These are phyloP conservation scores for Leccinum obscurum DNA, from an alignment of 768 basidiomycete species.

Conservation along the genomic window DNA sequence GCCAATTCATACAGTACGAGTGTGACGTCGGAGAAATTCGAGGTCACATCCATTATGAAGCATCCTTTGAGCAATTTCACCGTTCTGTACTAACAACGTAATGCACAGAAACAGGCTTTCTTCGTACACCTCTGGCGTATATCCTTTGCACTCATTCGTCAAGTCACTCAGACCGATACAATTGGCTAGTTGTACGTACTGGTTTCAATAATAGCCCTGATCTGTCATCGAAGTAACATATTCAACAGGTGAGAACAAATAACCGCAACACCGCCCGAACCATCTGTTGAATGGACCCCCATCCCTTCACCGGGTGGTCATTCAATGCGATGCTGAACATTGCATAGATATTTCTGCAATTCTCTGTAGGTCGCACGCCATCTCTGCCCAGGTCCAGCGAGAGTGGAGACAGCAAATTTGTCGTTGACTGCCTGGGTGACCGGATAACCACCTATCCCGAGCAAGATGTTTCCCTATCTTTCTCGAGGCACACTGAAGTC, in stretches of 20 bases:
- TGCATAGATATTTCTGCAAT: neutral
- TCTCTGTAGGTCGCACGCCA: conserved; percentile 1
- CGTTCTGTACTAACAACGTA: no score
- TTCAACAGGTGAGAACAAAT: neutral
- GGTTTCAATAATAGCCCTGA: neutral
- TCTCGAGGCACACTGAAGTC: neutral
- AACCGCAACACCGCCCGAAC: neutral
- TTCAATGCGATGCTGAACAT: neutral
- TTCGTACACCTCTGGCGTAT: no score
- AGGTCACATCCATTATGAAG: no score
- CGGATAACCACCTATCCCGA: neutral
- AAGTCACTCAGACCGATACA: neutral
- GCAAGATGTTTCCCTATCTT: neutral
- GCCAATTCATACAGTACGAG: no score
- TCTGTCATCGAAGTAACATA: neutral
- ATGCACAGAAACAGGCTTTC: no score
- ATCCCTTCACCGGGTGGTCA: neutral
- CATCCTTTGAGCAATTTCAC: no score
- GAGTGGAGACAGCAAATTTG: neutral
- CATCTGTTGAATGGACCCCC: neutral
- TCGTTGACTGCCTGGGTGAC: neutral
- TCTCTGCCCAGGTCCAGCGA: neutral
- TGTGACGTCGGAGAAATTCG: no score
- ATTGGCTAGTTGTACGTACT: neutral
- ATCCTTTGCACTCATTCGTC: neutral